Evolutionary conservation across 495 filamentous ascomycete genomes (phyloP).

Genomic region (Cladorrhinum samala): DNA sequence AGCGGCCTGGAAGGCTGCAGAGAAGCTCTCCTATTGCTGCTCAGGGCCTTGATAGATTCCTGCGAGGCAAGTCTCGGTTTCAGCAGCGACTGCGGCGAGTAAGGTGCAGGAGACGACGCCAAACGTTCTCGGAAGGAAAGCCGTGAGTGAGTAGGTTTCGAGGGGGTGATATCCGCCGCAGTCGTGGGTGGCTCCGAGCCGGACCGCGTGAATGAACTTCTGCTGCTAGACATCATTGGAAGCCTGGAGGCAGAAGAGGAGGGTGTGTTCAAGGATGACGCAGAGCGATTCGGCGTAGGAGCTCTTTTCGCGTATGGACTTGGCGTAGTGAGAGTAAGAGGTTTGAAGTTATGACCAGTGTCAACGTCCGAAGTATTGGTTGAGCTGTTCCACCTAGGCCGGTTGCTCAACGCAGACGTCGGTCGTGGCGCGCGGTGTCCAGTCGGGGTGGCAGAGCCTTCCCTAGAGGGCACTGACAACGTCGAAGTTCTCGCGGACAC

Average conservation of each 20-base stretch:
- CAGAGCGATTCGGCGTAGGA: conserved; percentile 27
- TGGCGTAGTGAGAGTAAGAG: conserved; percentile 55
- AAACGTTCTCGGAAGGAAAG: conserved; percentile 47
- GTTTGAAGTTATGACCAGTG: conserved; percentile 64
- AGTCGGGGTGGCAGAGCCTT: conserved; percentile 53
- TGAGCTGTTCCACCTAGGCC: conserved; percentile 75
- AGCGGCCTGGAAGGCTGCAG: conserved; percentile 36
- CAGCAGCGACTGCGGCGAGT: conserved; percentile 25
- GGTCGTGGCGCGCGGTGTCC: conserved; percentile 44
- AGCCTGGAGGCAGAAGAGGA: conserved; percentile 38
- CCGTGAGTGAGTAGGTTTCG: conserved; percentile 25
- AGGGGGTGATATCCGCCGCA: conserved; percentile 26
- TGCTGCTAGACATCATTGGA: conserved; percentile 27
- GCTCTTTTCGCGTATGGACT: conserved; percentile 53
- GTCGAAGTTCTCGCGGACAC: conserved; percentile 33
- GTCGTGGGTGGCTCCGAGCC: conserved; percentile 36
- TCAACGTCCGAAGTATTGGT: conserved; percentile 63
- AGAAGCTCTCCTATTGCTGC: conserved; percentile 40
- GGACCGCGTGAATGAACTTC: conserved; percentile 40
- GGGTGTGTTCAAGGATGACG: conserved; percentile 33
- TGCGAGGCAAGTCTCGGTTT: conserved; percentile 32
- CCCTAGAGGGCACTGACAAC: conserved; percentile 38
- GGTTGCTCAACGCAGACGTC: conserved; percentile 43
- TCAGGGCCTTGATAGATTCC: conserved; percentile 20
- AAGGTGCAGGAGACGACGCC: conserved; percentile 34